Evolutionary conservation across 305 asterid species (phyloP).

Genomic region (Rubia balearica): DNA sequence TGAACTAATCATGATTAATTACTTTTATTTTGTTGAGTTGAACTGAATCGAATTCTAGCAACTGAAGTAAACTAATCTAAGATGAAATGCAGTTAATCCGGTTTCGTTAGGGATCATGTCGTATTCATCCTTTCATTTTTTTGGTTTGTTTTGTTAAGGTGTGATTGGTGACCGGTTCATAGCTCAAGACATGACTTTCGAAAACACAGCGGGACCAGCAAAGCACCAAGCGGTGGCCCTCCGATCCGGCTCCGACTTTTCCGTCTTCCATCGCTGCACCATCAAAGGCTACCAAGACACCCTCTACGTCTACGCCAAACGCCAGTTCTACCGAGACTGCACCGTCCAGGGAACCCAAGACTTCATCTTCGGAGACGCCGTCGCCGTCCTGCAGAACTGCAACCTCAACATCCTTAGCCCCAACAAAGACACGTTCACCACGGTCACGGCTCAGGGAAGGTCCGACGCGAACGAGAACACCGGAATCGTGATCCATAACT

Average conservation of each 20-base stretch:
- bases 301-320: constrained; percentile 36
- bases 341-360: constrained; percentile 41
- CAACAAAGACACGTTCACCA: not conserved
- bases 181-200: constrained; percentile 43
- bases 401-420: constrained; percentile 19
- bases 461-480: constrained; percentile 32
- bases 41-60: too few species aligned
- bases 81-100: too few species aligned
- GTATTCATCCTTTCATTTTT: too few species aligned
- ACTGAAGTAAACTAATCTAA: too few species aligned
- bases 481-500: constrained; percentile 48
- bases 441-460: constrained; percentile 48
- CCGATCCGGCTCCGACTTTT: constrained; percentile 42
- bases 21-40: too few species aligned
- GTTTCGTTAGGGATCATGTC: too few species aligned
- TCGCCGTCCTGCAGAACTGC: constrained; percentile 37
- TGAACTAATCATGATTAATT: too few species aligned
- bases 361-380: constrained; percentile 50
- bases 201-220: constrained; percentile 47
- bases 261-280: constrained; percentile 40
- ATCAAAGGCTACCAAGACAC: constrained; percentile 57
- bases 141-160: constrained; percentile 21
- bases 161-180: constrained; percentile 41
- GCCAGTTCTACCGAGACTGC: constrained; percentile 45
- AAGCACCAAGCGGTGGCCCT: constrained; percentile 58